Evolutionary conservation across 2,329 filamentous ascomycete genomes (phyloP).

Genomic region (Ceratocystis colombiana): DNA sequence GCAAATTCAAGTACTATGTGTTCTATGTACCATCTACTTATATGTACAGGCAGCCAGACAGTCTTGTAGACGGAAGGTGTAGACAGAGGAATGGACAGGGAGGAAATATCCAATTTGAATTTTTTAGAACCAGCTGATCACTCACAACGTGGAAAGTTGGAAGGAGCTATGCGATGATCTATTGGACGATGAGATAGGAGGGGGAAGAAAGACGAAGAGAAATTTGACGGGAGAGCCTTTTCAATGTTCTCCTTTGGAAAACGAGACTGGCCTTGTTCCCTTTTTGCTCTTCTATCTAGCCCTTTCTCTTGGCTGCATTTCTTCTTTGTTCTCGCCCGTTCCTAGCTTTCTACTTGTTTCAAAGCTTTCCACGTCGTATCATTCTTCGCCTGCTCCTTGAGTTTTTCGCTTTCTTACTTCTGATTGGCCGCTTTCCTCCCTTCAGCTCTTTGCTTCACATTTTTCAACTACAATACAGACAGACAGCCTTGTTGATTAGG

Average conservation of each 20-base stretch:
- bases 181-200: conserved; percentile 1
- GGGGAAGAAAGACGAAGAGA: neutral
- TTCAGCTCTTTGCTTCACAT: neutral
- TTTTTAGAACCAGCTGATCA: neutral
- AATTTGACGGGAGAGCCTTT: neutral
- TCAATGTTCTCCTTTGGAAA: neutral
- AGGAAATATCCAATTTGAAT: neutral
- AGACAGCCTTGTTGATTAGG: no score
- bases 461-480: neutral
- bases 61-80: neutral
- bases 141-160: neutral
- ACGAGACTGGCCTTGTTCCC: neutral
- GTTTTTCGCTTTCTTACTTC: neutral
- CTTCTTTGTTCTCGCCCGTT: neutral
- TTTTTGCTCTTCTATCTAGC: conserved; percentile 13
- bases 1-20: no score
- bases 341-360: neutral
- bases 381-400: neutral
- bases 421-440: neutral
- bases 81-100: neutral
- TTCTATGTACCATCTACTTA: neutral
- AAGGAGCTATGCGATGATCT: conserved; percentile 10
- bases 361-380: neutral
- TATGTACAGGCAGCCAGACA: neutral
- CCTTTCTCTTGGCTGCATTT: neutral